Conservation (phyloP, 345 rosid genomes). For the Eucalyptus paniculata region DNA sequence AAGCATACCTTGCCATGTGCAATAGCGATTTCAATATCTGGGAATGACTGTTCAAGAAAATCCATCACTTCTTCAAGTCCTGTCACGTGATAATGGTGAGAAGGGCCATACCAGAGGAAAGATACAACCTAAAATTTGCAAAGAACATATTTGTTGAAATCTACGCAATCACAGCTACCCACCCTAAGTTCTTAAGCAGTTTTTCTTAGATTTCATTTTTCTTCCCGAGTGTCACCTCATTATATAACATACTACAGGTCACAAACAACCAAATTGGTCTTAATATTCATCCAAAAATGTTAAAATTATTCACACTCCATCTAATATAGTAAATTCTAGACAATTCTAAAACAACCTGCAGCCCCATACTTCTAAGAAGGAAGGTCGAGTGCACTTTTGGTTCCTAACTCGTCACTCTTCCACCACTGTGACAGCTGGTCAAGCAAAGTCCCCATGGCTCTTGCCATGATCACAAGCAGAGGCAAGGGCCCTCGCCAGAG, state of each 20-base stretch:
- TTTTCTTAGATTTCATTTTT: not conserved
- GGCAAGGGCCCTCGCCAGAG: not conserved
- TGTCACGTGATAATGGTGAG: constrained; percentile 12
- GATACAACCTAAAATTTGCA: not conserved
- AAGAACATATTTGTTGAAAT: not conserved
- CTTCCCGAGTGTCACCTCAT: not conserved
- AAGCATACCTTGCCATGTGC: constrained; percentile 86
- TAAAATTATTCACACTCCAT: not conserved
- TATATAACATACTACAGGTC: not conserved
- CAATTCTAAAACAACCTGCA: not conserved
- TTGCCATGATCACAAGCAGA: not conserved
- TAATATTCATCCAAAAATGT: not conserved
- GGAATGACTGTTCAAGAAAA: constrained; percentile 68
- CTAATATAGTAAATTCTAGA: not conserved
- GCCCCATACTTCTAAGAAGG: not conserved
- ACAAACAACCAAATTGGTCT: not conserved
- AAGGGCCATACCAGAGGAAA: not conserved
- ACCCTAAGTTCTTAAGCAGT: not conserved
- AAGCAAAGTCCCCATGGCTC: not conserved
- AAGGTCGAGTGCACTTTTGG: not conserved
- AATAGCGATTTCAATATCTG: constrained; percentile 64
- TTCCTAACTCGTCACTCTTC: not conserved
- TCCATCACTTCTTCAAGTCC: constrained; percentile 86
- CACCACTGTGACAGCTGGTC: not conserved
- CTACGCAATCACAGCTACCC: not conserved